Percentiles rank a stretch among this genome's conserved stretches.
phyloP scores from a whole-genome alignment of 164 flowering plant species.

The Magnolia officinalis region DNA sequence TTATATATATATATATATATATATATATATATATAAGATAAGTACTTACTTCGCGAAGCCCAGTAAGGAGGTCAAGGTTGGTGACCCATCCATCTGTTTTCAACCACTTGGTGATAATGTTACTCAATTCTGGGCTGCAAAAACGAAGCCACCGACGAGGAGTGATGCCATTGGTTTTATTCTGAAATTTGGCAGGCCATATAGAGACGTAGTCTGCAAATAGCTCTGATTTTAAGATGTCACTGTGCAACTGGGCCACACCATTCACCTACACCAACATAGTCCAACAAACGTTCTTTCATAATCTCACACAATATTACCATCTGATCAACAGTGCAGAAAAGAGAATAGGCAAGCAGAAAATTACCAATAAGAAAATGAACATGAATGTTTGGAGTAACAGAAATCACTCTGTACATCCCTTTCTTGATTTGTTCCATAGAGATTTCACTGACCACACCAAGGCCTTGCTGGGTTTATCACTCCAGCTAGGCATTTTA shows the following conservation, averaged over 20 bases:
- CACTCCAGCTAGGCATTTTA: no score
- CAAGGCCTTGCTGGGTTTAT: no score
- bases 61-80: conserved; percentile 71
- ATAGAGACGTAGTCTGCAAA: conserved; percentile 89
- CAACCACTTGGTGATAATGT: conserved; percentile 84
- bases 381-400: no score
- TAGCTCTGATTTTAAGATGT: conserved; percentile 77
- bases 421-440: no score
- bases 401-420: no score
- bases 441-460: no score
- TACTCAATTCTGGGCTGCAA: conserved; percentile 91
- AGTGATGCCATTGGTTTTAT: conserved; percentile 96
- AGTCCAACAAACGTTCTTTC: background rate
- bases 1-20: no score
- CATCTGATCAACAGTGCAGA: background rate
- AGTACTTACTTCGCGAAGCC: conserved; percentile 64
- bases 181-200: conserved; percentile 95
- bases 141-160: conserved; percentile 96
- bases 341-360: no score
- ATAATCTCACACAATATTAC: background rate
- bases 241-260: conserved; percentile 95
- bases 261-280: conserved; percentile 72
- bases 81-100: conserved; percentile 88
- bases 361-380: no score
- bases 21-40: background rate